Percentiles rank a stretch among this genome's conserved stretches.
phyloP scores from a whole-genome alignment of 2,329 filamentous ascomycete genomes.

The Colletotrichum horii region DNA sequence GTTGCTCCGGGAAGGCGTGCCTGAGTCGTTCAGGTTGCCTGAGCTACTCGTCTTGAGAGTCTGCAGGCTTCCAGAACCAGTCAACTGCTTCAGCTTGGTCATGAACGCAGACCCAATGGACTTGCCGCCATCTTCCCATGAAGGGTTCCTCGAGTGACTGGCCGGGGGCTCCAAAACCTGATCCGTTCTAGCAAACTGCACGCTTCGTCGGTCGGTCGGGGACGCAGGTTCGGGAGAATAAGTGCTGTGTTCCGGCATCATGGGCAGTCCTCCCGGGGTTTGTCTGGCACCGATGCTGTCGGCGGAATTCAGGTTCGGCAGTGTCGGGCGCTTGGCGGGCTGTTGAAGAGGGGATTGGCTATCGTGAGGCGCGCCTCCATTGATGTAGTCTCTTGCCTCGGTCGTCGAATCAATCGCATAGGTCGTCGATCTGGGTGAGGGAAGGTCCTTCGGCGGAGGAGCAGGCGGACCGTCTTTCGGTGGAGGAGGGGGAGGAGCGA shows the following conservation, averaged over 20 bases:
- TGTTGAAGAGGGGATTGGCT: conserved; percentile 28
- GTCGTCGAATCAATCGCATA: conserved; percentile 24
- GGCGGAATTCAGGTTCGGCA: conserved; percentile 21
- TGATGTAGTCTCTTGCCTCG: conserved; percentile 41
- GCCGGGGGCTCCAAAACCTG: conserved; percentile 50
- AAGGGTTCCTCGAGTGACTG: conserved; percentile 65
- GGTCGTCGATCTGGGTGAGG: conserved; percentile 9
- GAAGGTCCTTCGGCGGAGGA: conserved; percentile 13
- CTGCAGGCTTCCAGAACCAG: conserved; percentile 56
- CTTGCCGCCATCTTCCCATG: conserved; percentile 69
- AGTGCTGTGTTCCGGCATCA: conserved; percentile 22
- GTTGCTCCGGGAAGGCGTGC: conserved; percentile 44
- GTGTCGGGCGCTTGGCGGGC: not conserved
- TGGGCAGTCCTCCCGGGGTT: conserved; percentile 1
- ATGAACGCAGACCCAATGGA: conserved; percentile 72
- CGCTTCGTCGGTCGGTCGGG: conserved; percentile 62
- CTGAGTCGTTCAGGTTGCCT: conserved; percentile 37
- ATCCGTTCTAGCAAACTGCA: conserved; percentile 74
- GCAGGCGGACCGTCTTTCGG: conserved; percentile 16
- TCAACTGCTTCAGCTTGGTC: conserved; percentile 77
- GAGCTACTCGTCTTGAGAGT: conserved; percentile 44
- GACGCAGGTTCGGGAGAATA: conserved; percentile 32
- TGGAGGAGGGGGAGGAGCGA: conserved; percentile 8
- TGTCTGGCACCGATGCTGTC: not conserved
- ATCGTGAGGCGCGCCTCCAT: conserved; percentile 38